Base-by-base conservation (phyloP, 352 stramenopile genomes). In the Globisporangium megalacanthum region DNA sequence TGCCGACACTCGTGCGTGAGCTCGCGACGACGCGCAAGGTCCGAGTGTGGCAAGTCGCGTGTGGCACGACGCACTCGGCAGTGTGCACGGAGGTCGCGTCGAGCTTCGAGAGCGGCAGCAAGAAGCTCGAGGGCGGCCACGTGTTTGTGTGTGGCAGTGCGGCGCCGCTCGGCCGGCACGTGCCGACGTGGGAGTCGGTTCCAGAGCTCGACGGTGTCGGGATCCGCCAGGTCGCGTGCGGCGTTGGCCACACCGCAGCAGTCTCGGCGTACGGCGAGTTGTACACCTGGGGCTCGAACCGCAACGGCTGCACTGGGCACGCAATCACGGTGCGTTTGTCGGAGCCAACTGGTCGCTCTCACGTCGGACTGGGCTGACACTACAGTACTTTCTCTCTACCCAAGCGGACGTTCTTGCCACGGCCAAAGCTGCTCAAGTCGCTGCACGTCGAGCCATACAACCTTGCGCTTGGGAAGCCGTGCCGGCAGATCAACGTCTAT, bases 231-330 rank as follows among this genome's bases (percentile, higher is more conserved):
- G 77, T 98, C 4, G 79, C 75, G 13, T 98, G 92, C 55, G 95
- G 95, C 14, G 77, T 81, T 9, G 81, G 64, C 31, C 95, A 98
- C 70, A 96, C 89, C 19, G 91, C 88, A 9, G 92, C 88, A 1
- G 88, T 98, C 6, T 95, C 88, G 1, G 75, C 73, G 0, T 80
- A 84, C 19, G 94, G 92, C 0, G 92, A 98, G 72, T 72, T 98
- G 35, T 97, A 95, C 69, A 96, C 83, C 4, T 98, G 93, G 93
- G 94, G 94, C 20, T 72, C 78, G 19, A 98, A 98, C 69, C 61
- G 73, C 33, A 73, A 86, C 48, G 93, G 89, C 1, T 97, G 93
- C 68, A 97, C 90, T 35, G 94, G 89, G 11, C 89, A 97, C 42
- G 61, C 80, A 53, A 58, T 69, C 20, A 36, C 44, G 25, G 42